Conservation (phyloP, 768 basidiomycete species). For the Hirschioporus abietinus region DNA sequence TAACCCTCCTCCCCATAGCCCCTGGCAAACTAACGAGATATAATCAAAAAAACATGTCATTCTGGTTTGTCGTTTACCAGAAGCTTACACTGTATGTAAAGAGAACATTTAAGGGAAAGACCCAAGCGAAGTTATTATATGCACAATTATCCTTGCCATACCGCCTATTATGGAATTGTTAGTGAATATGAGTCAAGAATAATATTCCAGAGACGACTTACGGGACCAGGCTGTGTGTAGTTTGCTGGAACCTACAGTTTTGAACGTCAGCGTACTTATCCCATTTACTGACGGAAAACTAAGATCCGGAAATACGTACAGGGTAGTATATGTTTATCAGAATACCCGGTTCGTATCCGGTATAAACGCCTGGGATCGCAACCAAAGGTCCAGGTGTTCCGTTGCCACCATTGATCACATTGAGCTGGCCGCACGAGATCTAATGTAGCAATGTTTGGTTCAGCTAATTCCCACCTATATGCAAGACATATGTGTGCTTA, state of each 20-base stretch:
- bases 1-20: too few relatives aligned
- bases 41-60: too few relatives aligned
- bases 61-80: neutral
- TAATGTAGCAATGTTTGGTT: neutral
- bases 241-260: conserved; percentile 15
- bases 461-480: neutral
- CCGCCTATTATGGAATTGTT: neutral
- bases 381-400: conserved; percentile 29
- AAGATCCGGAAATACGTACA: neutral
- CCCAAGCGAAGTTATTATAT: neutral
- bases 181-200: conserved; percentile 33
- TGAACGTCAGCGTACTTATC: neutral
- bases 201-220: conserved; percentile 26
- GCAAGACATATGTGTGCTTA: conserved; percentile 5
- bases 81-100: neutral
- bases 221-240: conserved; percentile 30
- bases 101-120: neutral
- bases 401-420: conserved; percentile 27
- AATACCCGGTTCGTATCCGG: conserved; percentile 27
- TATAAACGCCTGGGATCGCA: conserved; percentile 30
- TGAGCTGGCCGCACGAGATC: conserved; percentile 27
- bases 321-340: conserved; percentile 11
- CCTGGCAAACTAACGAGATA: too few relatives aligned
- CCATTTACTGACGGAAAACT: neutral
- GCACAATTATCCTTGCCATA: neutral